phyloP scores from a whole-genome alignment of 192 early-diverging fungal genomes.

The Gonapodya prolifera region DNA sequence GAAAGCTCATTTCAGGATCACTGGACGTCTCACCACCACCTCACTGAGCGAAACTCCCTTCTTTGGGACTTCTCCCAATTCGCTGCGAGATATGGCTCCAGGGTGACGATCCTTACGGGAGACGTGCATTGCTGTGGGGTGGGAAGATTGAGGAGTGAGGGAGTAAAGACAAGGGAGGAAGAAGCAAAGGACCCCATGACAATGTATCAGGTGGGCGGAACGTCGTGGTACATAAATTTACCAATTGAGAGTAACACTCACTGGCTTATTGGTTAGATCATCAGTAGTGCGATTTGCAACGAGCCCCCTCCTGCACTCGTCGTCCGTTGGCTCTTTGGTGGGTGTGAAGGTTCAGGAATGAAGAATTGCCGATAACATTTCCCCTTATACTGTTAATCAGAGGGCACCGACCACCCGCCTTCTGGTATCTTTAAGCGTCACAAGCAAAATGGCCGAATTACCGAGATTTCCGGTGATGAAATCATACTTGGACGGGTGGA shows the following conservation, averaged over 20 bases:
- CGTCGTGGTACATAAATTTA: too few relatives aligned
- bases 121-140: constrained; percentile 49
- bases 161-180: neutral
- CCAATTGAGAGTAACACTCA: too few relatives aligned
- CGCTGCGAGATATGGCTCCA: constrained; percentile 37
- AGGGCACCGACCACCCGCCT: neutral
- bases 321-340: neutral
- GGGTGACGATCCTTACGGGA: constrained; percentile 69
- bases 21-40: constrained; percentile 53
- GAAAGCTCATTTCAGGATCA: constrained; percentile 12
- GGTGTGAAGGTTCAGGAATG: too few relatives aligned
- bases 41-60: constrained; percentile 52
- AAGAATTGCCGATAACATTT: too few relatives aligned
- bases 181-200: neutral
- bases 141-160: neutral
- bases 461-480: neutral
- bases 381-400: too few relatives aligned
- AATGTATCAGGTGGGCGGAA: neutral
- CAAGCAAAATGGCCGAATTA: neutral
- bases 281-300: constrained; percentile 4
- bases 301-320: neutral
- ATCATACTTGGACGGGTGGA: neutral
- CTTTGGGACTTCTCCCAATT: constrained; percentile 52
- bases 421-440: neutral
- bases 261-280: neutral